These are phyloP conservation scores for Cyphellophora attinorum DNA, from an alignment of 2,329 filamentous ascomycete genomes.

Conservation along the genomic window DNA sequence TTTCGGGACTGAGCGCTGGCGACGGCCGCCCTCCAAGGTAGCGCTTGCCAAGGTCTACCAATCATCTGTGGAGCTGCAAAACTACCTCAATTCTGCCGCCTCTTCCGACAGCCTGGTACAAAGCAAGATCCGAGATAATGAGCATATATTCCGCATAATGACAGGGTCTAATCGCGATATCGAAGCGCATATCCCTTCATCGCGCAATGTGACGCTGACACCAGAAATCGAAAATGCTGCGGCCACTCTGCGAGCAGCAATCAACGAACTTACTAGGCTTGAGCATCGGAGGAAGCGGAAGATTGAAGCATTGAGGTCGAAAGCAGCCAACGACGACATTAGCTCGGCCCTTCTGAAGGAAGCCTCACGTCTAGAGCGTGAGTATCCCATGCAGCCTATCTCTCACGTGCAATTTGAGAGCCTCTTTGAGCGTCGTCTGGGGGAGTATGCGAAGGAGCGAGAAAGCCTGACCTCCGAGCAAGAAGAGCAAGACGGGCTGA, in stretches of 20 bases:
- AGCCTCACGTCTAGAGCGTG: slow-evolving; percentile 73
- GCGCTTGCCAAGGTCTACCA: slow-evolving; percentile 66
- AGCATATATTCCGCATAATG: slow-evolving; percentile 65
- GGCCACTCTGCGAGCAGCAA: slow-evolving; percentile 62
- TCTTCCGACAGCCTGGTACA: slow-evolving; percentile 62
- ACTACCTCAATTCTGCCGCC: slow-evolving; percentile 68
- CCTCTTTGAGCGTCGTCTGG: slow-evolving; percentile 75
- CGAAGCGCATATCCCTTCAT: slow-evolving; percentile 83
- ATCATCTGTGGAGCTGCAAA: slow-evolving; percentile 69
- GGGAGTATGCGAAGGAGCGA: slow-evolving; percentile 70
- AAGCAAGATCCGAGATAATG: slow-evolving; percentile 67
- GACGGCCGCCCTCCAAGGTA: slow-evolving; percentile 55
- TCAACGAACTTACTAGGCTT: slow-evolving; percentile 76
- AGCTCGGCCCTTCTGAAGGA: slow-evolving; percentile 71
- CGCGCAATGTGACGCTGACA: slow-evolving; percentile 66
- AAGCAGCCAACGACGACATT: slow-evolving; percentile 79
- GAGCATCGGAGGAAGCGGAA: slow-evolving; percentile 73
- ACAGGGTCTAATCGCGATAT: slow-evolving; percentile 71
- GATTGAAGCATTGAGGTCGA: slow-evolving; percentile 68
- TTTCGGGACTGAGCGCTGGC: slow-evolving; percentile 83
- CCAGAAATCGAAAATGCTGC: slow-evolving; percentile 72
- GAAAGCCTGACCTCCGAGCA: slow-evolving; percentile 62
- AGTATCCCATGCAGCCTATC: slow-evolving; percentile 74
- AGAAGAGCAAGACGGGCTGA: slow-evolving; percentile 64
- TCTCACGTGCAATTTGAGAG: slow-evolving; percentile 85